Evolutionary conservation across 176 grass and related monocot species (phyloP).

Genomic region (Musa schizocarpa): DNA sequence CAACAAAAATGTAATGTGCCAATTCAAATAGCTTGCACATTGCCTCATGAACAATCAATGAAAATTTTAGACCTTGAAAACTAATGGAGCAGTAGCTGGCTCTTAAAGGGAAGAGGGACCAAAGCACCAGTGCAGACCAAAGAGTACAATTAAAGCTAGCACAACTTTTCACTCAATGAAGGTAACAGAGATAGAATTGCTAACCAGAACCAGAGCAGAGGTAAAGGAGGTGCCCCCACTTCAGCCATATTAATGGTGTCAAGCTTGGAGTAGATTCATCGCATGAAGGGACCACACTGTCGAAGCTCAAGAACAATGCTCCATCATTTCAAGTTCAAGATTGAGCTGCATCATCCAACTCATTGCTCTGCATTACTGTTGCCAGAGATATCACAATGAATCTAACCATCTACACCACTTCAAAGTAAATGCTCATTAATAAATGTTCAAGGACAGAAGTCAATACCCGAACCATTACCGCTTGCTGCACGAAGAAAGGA

Average conservation of each 20-base stretch:
- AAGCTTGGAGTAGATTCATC: no score
- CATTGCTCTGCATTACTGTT: no score
- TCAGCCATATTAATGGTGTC: not conserved
- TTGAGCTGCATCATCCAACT: not conserved
- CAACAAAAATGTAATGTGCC: no score
- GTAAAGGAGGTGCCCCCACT: not conserved
- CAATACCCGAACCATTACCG: conserved; percentile 20
- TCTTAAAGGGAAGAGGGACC: no score
- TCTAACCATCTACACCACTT: not conserved
- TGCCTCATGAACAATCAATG: no score
- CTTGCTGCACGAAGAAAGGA: not conserved
- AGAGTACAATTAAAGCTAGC: not conserved
- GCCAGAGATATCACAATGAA: not conserved
- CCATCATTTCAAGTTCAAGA: not conserved
- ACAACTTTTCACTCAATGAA: not conserved
- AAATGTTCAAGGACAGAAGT: conserved; percentile 12
- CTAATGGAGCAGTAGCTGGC: no score
- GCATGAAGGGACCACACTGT: no score
- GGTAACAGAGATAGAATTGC: not conserved
- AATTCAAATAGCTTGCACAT: no score
- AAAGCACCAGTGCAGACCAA: not conserved
- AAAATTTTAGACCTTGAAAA: no score
- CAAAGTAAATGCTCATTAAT: conserved; percentile 7
- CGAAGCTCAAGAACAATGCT: no score
- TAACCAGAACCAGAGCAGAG: not conserved